These are phyloP conservation scores for Eimeria acervulina DNA, from an alignment of 169 alveolate genomes.

Conservation along the genomic window DNA sequence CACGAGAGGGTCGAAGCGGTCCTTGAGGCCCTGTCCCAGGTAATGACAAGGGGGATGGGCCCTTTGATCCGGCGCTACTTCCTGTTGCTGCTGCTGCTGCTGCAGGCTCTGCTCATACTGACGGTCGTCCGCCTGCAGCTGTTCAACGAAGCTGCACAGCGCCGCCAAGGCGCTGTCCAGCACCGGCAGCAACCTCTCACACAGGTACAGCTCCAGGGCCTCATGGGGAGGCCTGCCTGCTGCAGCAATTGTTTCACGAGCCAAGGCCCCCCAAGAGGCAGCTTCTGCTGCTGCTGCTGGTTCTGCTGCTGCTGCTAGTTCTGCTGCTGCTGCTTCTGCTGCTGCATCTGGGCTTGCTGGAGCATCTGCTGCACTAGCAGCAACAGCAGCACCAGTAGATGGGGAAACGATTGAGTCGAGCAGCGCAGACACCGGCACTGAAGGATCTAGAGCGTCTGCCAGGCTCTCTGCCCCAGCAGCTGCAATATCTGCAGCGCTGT, in stretches of 20 bases:
- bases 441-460: conserved; percentile 43
- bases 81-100: conserved; percentile 50
- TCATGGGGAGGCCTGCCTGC: background rate
- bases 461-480: conserved; percentile 70
- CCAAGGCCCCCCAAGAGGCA: conserved; percentile 41
- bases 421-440: background rate
- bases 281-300: background rate
- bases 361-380: background rate
- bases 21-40: conserved; percentile 29
- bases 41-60: background rate
- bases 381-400: background rate
- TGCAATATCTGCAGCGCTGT: conserved; percentile 60
- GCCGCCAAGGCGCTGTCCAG: conserved; percentile 60
- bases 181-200: conserved; percentile 61
- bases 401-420: background rate
- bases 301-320: background rate
- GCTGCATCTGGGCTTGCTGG: background rate
- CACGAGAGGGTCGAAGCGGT: conserved; percentile 55
- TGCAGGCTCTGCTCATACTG: conserved; percentile 40
- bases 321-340: background rate
- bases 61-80: background rate
- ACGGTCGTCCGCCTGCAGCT: conserved; percentile 55
- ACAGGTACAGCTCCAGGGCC: conserved; percentile 52
- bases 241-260: background rate
- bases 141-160: conserved; percentile 31